Conservation (phyloP, 306 rosid genomes). For the Dalbergia cultrata region DNA sequence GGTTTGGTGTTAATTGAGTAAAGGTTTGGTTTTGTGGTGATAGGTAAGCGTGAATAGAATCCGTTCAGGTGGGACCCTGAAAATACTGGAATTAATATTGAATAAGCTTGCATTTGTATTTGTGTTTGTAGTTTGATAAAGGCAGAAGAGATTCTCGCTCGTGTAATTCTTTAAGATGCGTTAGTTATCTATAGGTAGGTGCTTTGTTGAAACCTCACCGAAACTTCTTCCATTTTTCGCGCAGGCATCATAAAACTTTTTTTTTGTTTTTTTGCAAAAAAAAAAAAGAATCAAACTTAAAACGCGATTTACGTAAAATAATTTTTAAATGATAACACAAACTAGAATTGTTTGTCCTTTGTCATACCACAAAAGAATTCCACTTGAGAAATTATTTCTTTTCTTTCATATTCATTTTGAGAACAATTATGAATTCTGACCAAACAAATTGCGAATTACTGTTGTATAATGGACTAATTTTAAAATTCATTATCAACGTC, state of each 20-base stretch:
- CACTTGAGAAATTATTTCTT: background rate
- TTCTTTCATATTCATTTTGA: background rate
- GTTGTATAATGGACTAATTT: background rate
- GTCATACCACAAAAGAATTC: background rate
- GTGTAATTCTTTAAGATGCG: background rate
- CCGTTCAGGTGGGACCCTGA: slow-evolving; percentile 37
- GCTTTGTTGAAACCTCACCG: background rate
- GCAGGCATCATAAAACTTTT: background rate
- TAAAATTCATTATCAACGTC: no score
- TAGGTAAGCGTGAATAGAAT: background rate
- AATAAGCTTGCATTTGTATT: background rate
- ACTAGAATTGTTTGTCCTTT: background rate
- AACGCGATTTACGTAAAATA: background rate
- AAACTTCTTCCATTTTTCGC: background rate
- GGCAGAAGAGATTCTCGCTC: background rate
- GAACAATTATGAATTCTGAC: background rate
- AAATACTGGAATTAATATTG: background rate
- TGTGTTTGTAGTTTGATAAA: background rate
- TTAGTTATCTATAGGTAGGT: background rate
- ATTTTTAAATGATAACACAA: background rate
- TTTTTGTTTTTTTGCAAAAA: no score
- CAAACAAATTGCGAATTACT: background rate
- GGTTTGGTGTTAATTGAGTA: background rate
- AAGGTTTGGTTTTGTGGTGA: slow-evolving; percentile 22
- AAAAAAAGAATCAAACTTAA: background rate